These are phyloP conservation scores for Populus tomentosa DNA, from an alignment of 441 rosid species.

Conservation along the genomic window DNA sequence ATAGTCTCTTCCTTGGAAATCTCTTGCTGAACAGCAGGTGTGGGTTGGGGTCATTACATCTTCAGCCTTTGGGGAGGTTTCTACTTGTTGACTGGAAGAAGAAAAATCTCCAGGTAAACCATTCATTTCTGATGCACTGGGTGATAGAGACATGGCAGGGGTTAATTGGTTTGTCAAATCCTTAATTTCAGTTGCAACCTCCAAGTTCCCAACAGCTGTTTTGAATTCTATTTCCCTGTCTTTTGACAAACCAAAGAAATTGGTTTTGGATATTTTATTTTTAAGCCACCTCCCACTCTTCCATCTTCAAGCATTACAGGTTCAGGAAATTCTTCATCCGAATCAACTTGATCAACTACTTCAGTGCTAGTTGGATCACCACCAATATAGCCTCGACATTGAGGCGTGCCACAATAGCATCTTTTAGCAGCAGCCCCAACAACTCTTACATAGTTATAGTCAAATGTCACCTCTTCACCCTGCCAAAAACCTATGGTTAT, in stretches of 20 bases:
- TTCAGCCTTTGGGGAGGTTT: constrained; percentile 26
- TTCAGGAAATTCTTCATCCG: constrained; percentile 97
- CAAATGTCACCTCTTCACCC: constrained; percentile 97
- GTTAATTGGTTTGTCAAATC: constrained; percentile 31
- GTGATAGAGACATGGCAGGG: constrained; percentile 28
- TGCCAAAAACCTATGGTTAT: constrained; percentile 25
- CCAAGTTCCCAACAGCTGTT: constrained; percentile 20
- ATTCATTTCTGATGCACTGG: constrained; percentile 28
- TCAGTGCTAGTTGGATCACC: constrained; percentile 85
- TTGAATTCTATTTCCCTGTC: constrained; percentile 18
- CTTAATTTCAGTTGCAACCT: constrained; percentile 26
- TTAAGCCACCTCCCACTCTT: constrained; percentile 25
- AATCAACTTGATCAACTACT: constrained; percentile 83
- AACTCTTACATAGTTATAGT: constrained; percentile 97
- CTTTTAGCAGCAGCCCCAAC: constrained; percentile 98
- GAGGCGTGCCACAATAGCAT: constrained; percentile 86
- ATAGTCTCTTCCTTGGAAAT: constrained; percentile 35
- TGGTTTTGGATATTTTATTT: constrained; percentile 22
- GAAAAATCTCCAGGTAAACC: constrained; percentile 24
- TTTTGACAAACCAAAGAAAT: constrained; percentile 24
- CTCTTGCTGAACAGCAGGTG: constrained; percentile 36
- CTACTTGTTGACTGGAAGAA: constrained; percentile 31
- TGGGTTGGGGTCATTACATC: constrained; percentile 23
- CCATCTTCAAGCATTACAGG: constrained; percentile 70
- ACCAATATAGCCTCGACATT: constrained; percentile 95